Percentiles rank a stretch among this genome's conserved stretches.
Conservation (phyloP, 768 basidiomycete genomes). For the Atractiella rhizophila region DNA sequence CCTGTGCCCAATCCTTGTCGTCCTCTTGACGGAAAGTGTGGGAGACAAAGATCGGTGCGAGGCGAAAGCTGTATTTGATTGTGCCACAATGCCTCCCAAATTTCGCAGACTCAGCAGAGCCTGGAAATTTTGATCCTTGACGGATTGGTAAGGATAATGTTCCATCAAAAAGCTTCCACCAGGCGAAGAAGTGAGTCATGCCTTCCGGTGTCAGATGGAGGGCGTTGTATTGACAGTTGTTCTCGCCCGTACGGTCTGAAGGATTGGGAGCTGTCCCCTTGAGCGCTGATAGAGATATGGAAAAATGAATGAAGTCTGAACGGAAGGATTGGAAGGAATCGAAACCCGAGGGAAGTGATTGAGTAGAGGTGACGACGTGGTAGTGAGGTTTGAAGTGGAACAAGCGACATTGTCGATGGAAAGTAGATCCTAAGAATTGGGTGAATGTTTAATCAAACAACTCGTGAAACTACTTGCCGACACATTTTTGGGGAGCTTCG, state of each 20-base stretch:
- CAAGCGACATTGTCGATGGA: conserved; percentile 51
- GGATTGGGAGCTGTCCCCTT: conserved; percentile 24
- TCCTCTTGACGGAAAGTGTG: conserved; percentile 67
- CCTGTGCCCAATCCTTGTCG: conserved; percentile 52
- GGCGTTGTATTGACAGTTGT: conserved; percentile 30
- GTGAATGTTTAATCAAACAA: too few species aligned
- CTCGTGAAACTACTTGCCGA: conserved; percentile 16
- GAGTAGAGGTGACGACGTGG: conserved; percentile 26
- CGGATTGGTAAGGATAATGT: conserved; percentile 56
- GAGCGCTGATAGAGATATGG: conserved; percentile 62
- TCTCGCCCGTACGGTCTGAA: conserved; percentile 13
- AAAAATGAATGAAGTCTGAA: conserved; percentile 79
- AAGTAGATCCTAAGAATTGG: too few species aligned
- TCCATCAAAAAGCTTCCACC: conserved; percentile 68
- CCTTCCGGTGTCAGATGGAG: conserved; percentile 63
- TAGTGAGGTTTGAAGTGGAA: conserved; percentile 64
- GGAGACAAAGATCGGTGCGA: conserved; percentile 54
- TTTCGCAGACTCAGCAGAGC: conserved; percentile 49
- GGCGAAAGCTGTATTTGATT: conserved; percentile 59
- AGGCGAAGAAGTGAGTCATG: conserved; percentile 72
- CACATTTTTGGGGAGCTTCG: conserved; percentile 5
- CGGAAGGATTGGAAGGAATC: conserved; percentile 76
- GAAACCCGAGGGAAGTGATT: conserved; percentile 4
- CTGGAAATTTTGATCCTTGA: conserved; percentile 57
- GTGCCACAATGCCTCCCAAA: conserved; percentile 70